Base-by-base conservation (phyloP, 805 yeast genomes). In the Starmerella lactis-condensi region DNA sequence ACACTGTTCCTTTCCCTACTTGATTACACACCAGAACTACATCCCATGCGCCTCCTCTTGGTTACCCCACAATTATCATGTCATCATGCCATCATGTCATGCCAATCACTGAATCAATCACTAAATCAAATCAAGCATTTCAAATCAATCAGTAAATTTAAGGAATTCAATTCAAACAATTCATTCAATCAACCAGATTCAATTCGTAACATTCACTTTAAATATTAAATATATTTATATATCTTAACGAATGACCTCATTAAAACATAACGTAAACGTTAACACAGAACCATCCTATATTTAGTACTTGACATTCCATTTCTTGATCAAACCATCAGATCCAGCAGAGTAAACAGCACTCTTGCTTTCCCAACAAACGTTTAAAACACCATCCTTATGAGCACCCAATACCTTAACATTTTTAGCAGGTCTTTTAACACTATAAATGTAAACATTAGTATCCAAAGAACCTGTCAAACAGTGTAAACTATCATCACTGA, bases 351-450 rank as follows among this genome's bases (percentile, higher is more conserved):
- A 67, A 24, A 83, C 50, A 8, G 58, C 55, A 4, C 56, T 58
- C 24, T 52, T 60, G 18, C 48, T 47, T 7, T 53, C 30, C 95
- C 96, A 89, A 28, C 57, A 60, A 12, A 79, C 78, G 21, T 67
- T 69, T 24, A 67, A 66, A 28, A 79, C 81, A 35, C 96, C 96
- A 37, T 70, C 85, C 50, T 77, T 82, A 49, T 89, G 98, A 1
- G 93, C 79, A 45, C 75, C 75, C 40, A 74, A 57, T 24, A 57
- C 53, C 56, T 81, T 79, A 45, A 77, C 57, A 41, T 72, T 81
- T 57, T 72, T 76, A 36, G 72, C 67, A 6, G 96, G 93, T 41
- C 64, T 69, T 22, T 64, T 65, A 25, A 79, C 83, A 13, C 83
- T 75, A 53, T 82, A 89, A 11, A 89, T 59, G 40, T 71, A 72